Base-by-base conservation (phyloP, 345 rosid genomes). In the Rhodamnia argentea region DNA sequence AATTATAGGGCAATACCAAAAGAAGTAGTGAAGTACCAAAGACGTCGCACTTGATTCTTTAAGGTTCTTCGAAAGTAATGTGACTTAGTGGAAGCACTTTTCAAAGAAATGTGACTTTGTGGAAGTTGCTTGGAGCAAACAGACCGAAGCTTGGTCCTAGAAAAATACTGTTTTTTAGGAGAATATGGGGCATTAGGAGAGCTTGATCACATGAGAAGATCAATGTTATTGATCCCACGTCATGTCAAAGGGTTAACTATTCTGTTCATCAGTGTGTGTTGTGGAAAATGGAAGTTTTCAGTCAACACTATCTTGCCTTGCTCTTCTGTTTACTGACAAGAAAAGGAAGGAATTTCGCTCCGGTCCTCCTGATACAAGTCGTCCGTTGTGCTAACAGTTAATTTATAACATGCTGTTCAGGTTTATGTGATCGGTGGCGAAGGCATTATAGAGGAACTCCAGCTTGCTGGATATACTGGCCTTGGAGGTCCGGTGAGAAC, bases 401-500 rank as follows among this genome's bases (percentile, higher is more conserved):
- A 32, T 70, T 18, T 32, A 18, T 23, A 70, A 70, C 52, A 0
- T 59, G n/a, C 27, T 0, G 23, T 74, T 24, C 88, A 96, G 98
- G 96, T 95, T 85, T 97, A 96, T 89, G 99, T 95, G 62, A 91
- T 97, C 54, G 99, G 97, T 29, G 94, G 95, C 22, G 98, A 96
- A 83, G 99, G 99, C 83, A 88, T 96, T 87, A 42, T 91, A 86
- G 95, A 96, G 87, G 99, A 96, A 92, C 92, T 96, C 64, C 90
- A 88, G 84, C 90, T 92, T 86, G 95, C 96, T 75, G 96, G 99
- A 89, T 94, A 86, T 88, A 90, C 92, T 42, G 97, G 89, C 87
- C 93, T 96, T 87, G 98, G 99, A 86, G 99, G 99, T 82, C 98
- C 98, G 3, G 99, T 97, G 90, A 91, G 94, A 84, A 59, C 40